Evolutionary conservation across 2,329 filamentous ascomycete genomes (phyloP).

Genomic region (Capronia coronata): DNA sequence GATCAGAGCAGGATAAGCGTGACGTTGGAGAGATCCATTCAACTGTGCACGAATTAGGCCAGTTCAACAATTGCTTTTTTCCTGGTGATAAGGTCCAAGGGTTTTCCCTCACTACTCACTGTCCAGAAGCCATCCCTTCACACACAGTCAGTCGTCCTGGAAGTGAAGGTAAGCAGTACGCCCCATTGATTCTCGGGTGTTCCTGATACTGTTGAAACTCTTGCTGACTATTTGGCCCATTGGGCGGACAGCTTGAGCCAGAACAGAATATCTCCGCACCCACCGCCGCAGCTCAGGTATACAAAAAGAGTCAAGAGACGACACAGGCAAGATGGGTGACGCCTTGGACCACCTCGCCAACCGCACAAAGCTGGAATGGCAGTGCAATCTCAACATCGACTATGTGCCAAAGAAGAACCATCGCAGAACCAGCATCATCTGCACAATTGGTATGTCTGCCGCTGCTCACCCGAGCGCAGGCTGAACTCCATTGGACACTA

Average conservation of each 20-base stretch:
- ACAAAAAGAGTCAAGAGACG: conserved; percentile 5
- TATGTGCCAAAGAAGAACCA: conserved; percentile 82
- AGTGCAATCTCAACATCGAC: conserved; percentile 78
- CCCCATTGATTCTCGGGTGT: neutral
- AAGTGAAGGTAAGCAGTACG: conserved; percentile 2
- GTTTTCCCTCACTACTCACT: conserved; percentile 1
- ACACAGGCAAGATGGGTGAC: conserved; percentile 50
- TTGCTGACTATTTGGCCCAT: conserved; percentile 11
- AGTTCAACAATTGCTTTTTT: conserved; percentile 23
- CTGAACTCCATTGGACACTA: neutral
- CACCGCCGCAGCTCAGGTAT: neutral
- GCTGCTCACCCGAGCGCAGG: neutral
- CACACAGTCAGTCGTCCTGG: neutral
- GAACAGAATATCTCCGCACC: conserved; percentile 10
- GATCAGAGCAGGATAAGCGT: conserved; percentile 16
- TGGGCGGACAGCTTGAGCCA: conserved; percentile 12
- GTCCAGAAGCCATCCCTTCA: neutral
- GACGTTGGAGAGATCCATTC: conserved; percentile 24
- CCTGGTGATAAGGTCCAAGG: conserved; percentile 6
- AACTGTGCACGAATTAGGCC: neutral
- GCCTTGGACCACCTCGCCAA: conserved; percentile 81
- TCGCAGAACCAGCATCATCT: conserved; percentile 95
- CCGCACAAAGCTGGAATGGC: conserved; percentile 65
- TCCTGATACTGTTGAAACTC: neutral
- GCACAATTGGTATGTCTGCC: conserved; percentile 68